Base-by-base conservation (phyloP, 805 yeast species). In the Lachancea meyersii region DNA sequence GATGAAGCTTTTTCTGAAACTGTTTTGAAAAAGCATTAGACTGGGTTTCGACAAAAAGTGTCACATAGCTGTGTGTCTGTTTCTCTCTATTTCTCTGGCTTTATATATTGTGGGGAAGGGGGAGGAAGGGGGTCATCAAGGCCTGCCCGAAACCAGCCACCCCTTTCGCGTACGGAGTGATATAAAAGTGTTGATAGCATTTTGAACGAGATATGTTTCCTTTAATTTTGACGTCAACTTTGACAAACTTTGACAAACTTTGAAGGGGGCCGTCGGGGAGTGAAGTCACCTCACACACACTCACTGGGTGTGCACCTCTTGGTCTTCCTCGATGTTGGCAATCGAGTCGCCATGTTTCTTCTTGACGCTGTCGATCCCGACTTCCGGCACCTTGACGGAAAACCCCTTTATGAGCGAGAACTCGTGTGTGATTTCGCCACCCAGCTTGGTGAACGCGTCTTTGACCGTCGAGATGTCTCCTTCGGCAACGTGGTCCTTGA, bases 331-430 rank as follows among this genome's bases (percentile, higher is more conserved):
- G 49, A 81, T 67, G 31, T 71, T 63, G 37, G 75, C 73, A 50
- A 82, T 80, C 38, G 69, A 72, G 22, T 73, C 75, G 54, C 45
- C 40, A 38, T 52, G 51, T 17, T 76, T 71, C 32, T 60, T 54
- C 49, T 67, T 60, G 51, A 82, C 58, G n/a, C 75, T 50, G 18
- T 62, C 58, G 27, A 74, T 67, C 50, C 76, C 81, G 7, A 47
- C 38, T 4, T 68, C 61, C 33, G 88, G 87, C 48, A 82, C 61
- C 53, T 76, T 75, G 45, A 75, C 71, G 39, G 76, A 67, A 54
- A 76, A 80, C 0, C 86, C 88, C 64, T 81, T 82, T 65, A 82
- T 79, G 58, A 82, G 67, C 40, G 71, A 63, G 60, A 72, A 81
- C 49, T 81, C 85, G 48, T 73, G 77, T 38, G 74, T 72, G 57